Evolutionary conservation across 2,329 filamentous ascomycete genomes (phyloP), one percentile per base, ranked within the genome.

Genomic region (Dendryphion nanum): DNA sequence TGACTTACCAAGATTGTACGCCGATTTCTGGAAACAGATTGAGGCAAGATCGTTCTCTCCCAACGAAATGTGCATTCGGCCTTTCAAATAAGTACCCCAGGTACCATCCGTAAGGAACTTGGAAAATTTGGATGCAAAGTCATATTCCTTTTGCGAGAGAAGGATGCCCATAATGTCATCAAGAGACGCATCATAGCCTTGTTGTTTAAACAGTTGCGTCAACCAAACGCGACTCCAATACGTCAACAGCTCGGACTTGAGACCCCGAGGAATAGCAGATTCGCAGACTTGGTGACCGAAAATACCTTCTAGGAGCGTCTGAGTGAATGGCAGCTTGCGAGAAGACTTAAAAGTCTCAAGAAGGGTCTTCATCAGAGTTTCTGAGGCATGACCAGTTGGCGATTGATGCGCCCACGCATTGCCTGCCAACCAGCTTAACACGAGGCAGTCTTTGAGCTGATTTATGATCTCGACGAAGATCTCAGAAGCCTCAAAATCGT

Each of bases 41-140:
- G 87, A 79, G 38, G 93, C 91, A 26, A 79, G 74, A 41, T 80
- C 78, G 59, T 83, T 83, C 56, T 95, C 85, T 37, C 83, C 84
- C 46, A 84, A 77, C 4, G 83, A 81, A 21, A 97, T 72, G 48
- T 81, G 78, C 33, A 95, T 76, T 19, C 93, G 83, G 2, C 86
- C 93, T 63, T 90, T 88, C 4, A 97, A 77, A 59, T 98, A 98
- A 5, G 71, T 76, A 12, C 77, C 71, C 81, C 81, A 85, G 19
- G 74, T 69, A 2, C 73, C 75, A 31, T 69, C 70, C 6, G 75
- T 70, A 37, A 82, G 50, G 75, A 86, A 71, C 70, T 82, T 73
- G 76, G 89, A 47, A 76, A 85, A 85, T 42, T 82, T 76, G 40
- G 70, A 69, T 6, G 82, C 81, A 18, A 83, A 66, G 6, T 68